Percentiles rank a stretch among this genome's conserved stretches.
Conservation (phyloP, 331 rosid species). For the Dryas integrifolia region DNA sequence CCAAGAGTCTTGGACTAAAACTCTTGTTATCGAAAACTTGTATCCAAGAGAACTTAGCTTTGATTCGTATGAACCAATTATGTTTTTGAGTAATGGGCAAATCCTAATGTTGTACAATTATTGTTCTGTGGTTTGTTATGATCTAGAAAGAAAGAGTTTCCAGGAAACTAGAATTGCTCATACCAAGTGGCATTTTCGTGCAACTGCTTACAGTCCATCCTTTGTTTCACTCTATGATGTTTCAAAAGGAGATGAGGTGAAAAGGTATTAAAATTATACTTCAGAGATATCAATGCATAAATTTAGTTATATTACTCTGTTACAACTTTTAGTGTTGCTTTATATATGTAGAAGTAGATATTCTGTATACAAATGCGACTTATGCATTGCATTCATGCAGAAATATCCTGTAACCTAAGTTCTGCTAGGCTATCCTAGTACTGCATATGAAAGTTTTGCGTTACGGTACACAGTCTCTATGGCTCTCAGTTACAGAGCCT, state of each 20-base stretch:
- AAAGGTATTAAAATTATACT: neutral
- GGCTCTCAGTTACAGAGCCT: too few relatives aligned
- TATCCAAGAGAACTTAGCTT: neutral
- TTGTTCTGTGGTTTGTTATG: neutral
- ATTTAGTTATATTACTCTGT: neutral
- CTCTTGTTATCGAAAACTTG: neutral
- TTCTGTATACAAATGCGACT: neutral
- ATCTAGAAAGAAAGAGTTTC: neutral
- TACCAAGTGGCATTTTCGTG: neutral
- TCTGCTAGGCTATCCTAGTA: too few relatives aligned
- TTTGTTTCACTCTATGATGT: neutral
- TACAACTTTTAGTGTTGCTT: neutral
- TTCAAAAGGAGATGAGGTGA: neutral
- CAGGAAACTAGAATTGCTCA: neutral
- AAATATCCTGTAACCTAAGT: neutral
- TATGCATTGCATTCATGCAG: neutral
- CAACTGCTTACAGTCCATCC: neutral
- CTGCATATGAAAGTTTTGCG: neutral
- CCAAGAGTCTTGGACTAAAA: slow-evolving; percentile 18
- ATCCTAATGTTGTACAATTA: neutral
- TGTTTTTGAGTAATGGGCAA: neutral
- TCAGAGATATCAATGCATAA: neutral
- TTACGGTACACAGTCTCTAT: too few relatives aligned
- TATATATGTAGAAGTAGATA: too few relatives aligned
- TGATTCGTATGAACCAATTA: neutral